Evolutionary conservation across 2,329 filamentous ascomycete species (phyloP).

Genomic region (Periconia digitata): DNA sequence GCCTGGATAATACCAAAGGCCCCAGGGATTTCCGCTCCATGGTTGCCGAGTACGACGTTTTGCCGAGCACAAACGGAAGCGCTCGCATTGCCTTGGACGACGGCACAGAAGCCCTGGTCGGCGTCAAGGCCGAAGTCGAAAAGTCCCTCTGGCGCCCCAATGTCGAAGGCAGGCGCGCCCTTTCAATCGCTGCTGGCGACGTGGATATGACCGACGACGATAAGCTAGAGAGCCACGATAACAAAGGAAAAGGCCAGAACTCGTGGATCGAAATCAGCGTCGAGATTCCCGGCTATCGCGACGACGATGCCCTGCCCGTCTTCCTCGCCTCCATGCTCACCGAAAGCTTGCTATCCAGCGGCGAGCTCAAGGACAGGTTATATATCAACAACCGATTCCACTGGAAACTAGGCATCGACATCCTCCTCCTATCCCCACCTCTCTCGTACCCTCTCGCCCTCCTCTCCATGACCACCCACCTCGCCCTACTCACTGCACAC

Average conservation of each 20-base stretch:
- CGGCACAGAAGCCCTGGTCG: conserved; percentile 93
- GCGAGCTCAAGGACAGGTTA: conserved; percentile 66
- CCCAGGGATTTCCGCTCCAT: conserved; percentile 88
- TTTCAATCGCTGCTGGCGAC: conserved; percentile 36
- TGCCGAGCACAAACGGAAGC: conserved; percentile 88
- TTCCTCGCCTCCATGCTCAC: conserved; percentile 86
- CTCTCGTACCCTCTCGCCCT: conserved; percentile 91
- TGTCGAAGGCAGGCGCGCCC: conserved; percentile 19
- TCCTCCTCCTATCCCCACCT: conserved; percentile 88
- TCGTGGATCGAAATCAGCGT: conserved; percentile 87
- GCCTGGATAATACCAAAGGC: conserved; percentile 65
- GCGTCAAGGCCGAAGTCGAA: conserved; percentile 93
- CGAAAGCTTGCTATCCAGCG: conserved; percentile 79
- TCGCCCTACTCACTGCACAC: conserved; percentile 85
- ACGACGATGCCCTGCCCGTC: conserved; percentile 87
- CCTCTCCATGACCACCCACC: conserved; percentile 87
- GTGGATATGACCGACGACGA: conserved; percentile 46
- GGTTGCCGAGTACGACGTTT: conserved; percentile 83
- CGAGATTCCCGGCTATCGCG: conserved; percentile 85
- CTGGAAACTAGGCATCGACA: conserved; percentile 95
- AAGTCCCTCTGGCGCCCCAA: conserved; percentile 54
- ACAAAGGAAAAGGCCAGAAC: conserved; percentile 54
- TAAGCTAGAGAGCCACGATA: conserved; percentile 23
- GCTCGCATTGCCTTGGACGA: conserved; percentile 93
- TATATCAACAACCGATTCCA: conserved; percentile 91